These are phyloP conservation scores for Hyphopichia homilentoma DNA, from an alignment of 805 yeast genomes.

Conservation along the genomic window DNA sequence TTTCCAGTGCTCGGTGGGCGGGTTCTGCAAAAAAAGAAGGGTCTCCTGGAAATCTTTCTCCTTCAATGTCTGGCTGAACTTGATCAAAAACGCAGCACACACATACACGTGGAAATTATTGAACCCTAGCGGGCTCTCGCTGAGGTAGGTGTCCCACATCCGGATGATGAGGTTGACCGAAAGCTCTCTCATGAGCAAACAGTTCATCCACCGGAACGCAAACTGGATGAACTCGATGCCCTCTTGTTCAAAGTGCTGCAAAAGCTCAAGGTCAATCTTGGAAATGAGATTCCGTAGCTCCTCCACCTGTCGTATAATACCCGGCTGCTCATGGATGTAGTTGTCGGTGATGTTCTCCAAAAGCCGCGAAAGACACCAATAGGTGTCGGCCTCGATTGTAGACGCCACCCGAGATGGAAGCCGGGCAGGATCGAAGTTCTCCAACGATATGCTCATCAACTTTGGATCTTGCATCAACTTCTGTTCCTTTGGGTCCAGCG, in stretches of 20 bases:
- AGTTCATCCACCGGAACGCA: conserved; percentile 98
- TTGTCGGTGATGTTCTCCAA: conserved; percentile 95
- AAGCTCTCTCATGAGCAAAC: conserved; percentile 91
- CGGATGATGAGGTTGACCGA: conserved; percentile 73
- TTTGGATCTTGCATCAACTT: conserved; percentile 22
- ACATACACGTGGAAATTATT: conserved; percentile 94
- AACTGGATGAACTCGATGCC: conserved; percentile 94
- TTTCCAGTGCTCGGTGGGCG: conserved; percentile 83
- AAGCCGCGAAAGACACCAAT: conserved; percentile 91
- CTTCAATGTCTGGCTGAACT: conserved; percentile 76
- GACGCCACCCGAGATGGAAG: conserved; percentile 59
- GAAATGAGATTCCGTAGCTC: conserved; percentile 74
- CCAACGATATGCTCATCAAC: conserved; percentile 35
- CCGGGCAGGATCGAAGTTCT: conserved; percentile 56
- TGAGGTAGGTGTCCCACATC: conserved; percentile 96
- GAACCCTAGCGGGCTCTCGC: conserved; percentile 74
- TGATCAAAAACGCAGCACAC: conserved; percentile 92
- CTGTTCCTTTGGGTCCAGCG: conserved; percentile 17
- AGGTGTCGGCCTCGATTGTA: conserved; percentile 89
- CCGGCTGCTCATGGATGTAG: conserved; percentile 97
- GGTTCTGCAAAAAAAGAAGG: conserved; percentile 83
- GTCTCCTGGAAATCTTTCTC: conserved; percentile 93
- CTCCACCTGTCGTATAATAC: conserved; percentile 85
- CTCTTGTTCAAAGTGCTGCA: conserved; percentile 71
- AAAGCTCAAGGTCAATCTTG: conserved; percentile 72